Evolutionary conservation across 2,329 filamentous ascomycete species (phyloP), one percentile per base, ranked within the genome.

Genomic region (Fusarium humuli): DNA sequence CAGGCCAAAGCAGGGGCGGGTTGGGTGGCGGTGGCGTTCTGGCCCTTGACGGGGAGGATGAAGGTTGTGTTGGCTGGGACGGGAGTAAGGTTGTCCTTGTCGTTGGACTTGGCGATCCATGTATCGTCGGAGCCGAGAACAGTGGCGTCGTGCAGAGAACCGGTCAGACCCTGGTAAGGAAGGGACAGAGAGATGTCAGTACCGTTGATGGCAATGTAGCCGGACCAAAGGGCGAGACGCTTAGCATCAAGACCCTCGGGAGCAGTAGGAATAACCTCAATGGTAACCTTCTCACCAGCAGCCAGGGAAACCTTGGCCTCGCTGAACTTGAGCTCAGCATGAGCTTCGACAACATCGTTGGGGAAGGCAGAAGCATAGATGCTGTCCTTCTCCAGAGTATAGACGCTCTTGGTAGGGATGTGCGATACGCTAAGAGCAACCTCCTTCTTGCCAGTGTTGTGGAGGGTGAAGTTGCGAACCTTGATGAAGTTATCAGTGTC

Each of bases 401-500:
- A 90, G 42, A 84, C 83, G 12, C 87, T 87, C 27, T 82, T 78
- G 37, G 87, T 83, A 13, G 83, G 82, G 6, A 83, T 73, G 61
- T 88, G 81, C 29, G 81, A 81, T 18, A 91, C 77, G 5, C 80
- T 80, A 76, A 88, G 89, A 6, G 83, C 85, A 54, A 88, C 75
- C 1, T 80, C 76, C 32, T 81, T 78, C 25, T 77, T 78, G 45
- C 85, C 86, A 12, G 81, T 80, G 81, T 91, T 91, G 70, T 78
- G 82, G 70, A 91, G 81, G 49, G 81, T 84, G 72, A 91, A 88
- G 69, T 84, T 83, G 44, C 83, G 79, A 9, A 78, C 79, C 23
- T 80, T 76, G 49, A 78, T 76, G 66, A 88, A 84, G 80, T 90
- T 76, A 66, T 87, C 86, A 1, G 88, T 88, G 75, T 91, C 89